Evolutionary conservation across 306 rosid genomes (phyloP), one percentile per base, ranked within the genome.

Genomic region (Cicer cuneatum): DNA sequence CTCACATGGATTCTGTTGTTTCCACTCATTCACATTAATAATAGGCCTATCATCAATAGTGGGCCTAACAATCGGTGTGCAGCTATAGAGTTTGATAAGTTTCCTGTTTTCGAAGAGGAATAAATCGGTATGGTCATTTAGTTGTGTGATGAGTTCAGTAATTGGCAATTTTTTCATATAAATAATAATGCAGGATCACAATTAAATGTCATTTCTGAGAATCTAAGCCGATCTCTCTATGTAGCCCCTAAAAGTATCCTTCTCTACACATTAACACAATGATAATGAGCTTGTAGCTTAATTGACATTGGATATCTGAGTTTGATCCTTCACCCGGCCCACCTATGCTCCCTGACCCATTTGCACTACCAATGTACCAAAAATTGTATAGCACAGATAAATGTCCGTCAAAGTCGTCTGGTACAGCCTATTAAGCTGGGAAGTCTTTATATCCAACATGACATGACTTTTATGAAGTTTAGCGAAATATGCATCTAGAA

Each of bases 401-500:
- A 43, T 72, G 60, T 29, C 58, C 61, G 14, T 72, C 41, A 8
- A 11, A 65, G 19, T 21, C 35, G 8, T 21, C 58, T 11, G 39
- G 21, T 49, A 21, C 45, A 10, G 19, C 15, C 33, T 42, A 64
- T 64, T 19, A 10, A 51, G 56, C 11, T 66, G 57, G 49, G 24
- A 15, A 66, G 19, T 42, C 18, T 42, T 42, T n/a, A 51, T 66
- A 46, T 40, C 66, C 71, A 66, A 52, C 35, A 8, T 21, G 45
- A 63, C 48, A 21, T 7, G 15, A 38, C 53, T 42, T 7, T 10
- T 14, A 10, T 21, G 67, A 42, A 66, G 15, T n/a, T 42, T 54
- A 66, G 51, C 56, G 67, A 52, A 76, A 76, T 24, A 18, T 76
- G 68, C 10, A 37, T 67, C 58, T 67, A 10, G 57, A 76, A 33